Base-by-base conservation (phyloP, 768 basidiomycete species). In the Gautieria morchelliformis region DNA sequence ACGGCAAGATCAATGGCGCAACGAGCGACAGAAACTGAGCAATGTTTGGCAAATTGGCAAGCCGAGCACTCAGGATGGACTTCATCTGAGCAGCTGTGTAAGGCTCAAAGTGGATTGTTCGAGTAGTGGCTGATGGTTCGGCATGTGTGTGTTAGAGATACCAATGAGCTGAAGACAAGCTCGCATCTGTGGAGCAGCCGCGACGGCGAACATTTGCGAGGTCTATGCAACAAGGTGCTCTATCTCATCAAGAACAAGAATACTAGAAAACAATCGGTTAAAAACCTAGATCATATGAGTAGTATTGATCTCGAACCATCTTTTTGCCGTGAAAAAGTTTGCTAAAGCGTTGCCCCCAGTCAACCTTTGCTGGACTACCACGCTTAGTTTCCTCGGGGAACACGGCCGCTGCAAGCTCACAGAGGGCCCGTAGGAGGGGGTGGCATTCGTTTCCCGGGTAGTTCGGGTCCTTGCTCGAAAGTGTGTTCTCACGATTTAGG, bases 191-290 rank as follows among this genome's bases (percentile, higher is more conserved):
- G 52, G 79, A 76, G 17, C 30, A 19, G 56, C 45, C 9, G 85
- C 78, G n/a, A 92, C 73, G 5, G 81, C 74, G 68, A 93, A 89
- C 47, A 94, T 70, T 10, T 82, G 70, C 2, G 78, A 67, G 4
- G 27, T 49, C 15, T 58, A 56, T 39, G 82, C 75, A 15, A 82
- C 79, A 60, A 90, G 81, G 66, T 92, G 88, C 65, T 94, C 91
- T 40, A 93, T 78, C 66, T 94, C 91, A 66, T 94, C 91, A 32
- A 94, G 80, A 50, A 93, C 76, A 56, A 94, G 72, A 46, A 93
- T 72, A 61, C 89, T 90, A 50, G 4, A 59, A 37, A 20, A 39
- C 45, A 4, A 17, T 14, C 6, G 11, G 37, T 39, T 40, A 12
- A 14, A 6, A 52, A 20, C 15, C 12, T 4, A 10, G 19, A 19